Percentiles rank a stretch among this genome's conserved stretches.
Evolutionary conservation across 176 grass and related monocot species (phyloP).

Genomic region (Aegilops bicornis): DNA sequence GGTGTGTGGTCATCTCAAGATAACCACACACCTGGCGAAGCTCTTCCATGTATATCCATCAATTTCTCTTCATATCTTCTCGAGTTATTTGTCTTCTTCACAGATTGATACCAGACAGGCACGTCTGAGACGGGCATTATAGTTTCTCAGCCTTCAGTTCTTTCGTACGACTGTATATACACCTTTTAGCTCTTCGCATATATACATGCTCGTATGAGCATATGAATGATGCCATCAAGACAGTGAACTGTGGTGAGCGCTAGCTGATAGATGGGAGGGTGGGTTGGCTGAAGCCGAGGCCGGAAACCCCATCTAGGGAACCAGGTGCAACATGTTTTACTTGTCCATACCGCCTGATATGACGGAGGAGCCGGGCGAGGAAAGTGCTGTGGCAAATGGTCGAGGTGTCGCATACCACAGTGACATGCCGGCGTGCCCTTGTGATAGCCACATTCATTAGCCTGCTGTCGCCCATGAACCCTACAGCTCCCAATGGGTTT

Average conservation of each 20-base stretch:
- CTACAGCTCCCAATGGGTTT: conserved; percentile 85
- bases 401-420: conserved; percentile 86
- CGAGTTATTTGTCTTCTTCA: background rate
- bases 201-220: conserved; percentile 21
- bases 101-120: background rate
- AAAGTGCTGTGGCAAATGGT: conserved; percentile 94
- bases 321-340: conserved; percentile 76
- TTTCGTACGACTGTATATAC: conserved; percentile 3
- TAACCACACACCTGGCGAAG: background rate
- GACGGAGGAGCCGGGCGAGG: conserved; percentile 75
- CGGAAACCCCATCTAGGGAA: conserved; percentile 56
- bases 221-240: background rate
- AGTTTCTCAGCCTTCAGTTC: background rate
- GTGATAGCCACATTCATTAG: conserved; percentile 87
- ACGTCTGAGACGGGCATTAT: background rate
- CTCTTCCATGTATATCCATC: conserved; percentile 13
- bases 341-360: conserved; percentile 74
- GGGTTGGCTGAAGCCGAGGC: conserved; percentile 54
- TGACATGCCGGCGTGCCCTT: conserved; percentile 80
- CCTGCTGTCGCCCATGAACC: conserved; percentile 81
- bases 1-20: background rate
- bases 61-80: conserved; percentile 13
- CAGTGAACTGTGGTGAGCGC: background rate
- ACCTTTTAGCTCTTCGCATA: conserved; percentile 22
- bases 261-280: conserved; percentile 57